Evolutionary conservation across 2,329 filamentous ascomycete species (phyloP), one percentile per base, ranked within the genome.

Genomic region (Neospermospora avenae): DNA sequence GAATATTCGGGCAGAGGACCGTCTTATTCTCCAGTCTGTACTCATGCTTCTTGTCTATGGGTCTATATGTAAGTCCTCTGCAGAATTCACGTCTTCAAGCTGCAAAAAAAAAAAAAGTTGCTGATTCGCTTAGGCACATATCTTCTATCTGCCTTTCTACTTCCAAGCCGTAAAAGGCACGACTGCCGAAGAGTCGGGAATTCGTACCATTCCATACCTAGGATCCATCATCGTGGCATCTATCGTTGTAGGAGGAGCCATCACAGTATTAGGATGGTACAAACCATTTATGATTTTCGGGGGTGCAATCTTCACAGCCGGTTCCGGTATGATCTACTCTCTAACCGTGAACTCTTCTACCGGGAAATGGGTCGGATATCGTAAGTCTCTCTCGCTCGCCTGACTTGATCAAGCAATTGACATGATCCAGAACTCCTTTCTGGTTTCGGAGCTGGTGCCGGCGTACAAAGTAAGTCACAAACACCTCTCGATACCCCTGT

Each of bases 141-240:
- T 90, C 63, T 73, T 81, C 70, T 79, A 79, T 61, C 69, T 81
- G 11, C 80, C 80, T 2, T 74, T 81, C 63, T 82, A 79, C 73
- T 81, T 83, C 69, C 78, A 83, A 72, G 74, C 76, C 34, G 74
- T 82, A 62, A 75, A 75, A 60, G 74, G 73, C 14, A 73, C 73
- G 41, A 71, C 67, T 11, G 73, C 77, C 1, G 74, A 74, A 46
- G 64, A 66, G 24, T 76, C 75, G 0, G 78, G 77, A 13, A 73
- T 80, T 14, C 68, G 72, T 25, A 76, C 74, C 18, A 73, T 81
- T 35, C 76, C 79, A 3, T 69, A 76, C 5, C 74, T 78, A 59
- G 72, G 79, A n/a, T 71, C 76, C 3, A 73, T 81, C 31, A 77
- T 77, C 35, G 63, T 80, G 35, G 69, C 72, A 8, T 78, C 75